These are phyloP conservation scores for Grosmannia serpens DNA, from an alignment of 2,329 filamentous ascomycete genomes.

Conservation along the genomic window DNA sequence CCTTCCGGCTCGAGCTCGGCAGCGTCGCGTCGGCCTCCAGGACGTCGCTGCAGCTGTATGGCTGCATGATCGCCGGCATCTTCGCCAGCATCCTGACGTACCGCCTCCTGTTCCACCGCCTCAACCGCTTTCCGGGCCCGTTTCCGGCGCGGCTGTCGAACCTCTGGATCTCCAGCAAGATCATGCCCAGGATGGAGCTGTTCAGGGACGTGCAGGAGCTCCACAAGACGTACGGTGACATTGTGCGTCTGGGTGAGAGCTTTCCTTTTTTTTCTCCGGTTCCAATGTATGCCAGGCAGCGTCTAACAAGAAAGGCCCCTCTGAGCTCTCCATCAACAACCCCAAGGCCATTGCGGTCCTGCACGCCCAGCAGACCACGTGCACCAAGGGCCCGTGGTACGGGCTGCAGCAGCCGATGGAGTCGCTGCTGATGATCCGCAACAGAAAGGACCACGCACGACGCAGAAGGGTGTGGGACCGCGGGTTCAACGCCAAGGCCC, in stretches of 20 bases:
- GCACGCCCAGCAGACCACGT: constrained; percentile 3
- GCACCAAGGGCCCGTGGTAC: constrained; percentile 12
- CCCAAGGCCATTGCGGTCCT: constrained; percentile 2
- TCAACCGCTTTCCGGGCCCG: constrained; percentile 9
- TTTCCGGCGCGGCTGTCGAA: constrained; percentile 2
- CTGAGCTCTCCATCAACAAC: constrained; percentile 8
- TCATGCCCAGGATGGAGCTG: constrained; percentile 1
- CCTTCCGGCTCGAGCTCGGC: not conserved
- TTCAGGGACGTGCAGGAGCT: not conserved
- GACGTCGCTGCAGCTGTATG: not conserved
- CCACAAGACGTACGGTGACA: constrained; percentile 5
- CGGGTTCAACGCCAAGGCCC: constrained; percentile 10
- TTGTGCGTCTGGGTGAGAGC: constrained; percentile 6
- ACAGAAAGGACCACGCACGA: constrained; percentile 7
- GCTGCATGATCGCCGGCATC: not conserved
- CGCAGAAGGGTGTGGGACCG: constrained; percentile 12
- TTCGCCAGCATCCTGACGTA: constrained; percentile 9
- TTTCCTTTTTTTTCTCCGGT: not conserved
- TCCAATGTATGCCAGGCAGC: too few relatives aligned
- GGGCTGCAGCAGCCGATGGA: constrained; percentile 10
- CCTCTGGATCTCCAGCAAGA: not conserved
- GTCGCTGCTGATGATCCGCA: constrained; percentile 11
- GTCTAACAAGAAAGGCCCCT: too few relatives aligned
- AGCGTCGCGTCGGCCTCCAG: not conserved
- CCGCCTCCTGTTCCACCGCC: constrained; percentile 10